Evolutionary conservation across 176 grass and related monocot species (phyloP), one percentile per base, ranked within the genome.

Genomic region (Typha latifolia): DNA sequence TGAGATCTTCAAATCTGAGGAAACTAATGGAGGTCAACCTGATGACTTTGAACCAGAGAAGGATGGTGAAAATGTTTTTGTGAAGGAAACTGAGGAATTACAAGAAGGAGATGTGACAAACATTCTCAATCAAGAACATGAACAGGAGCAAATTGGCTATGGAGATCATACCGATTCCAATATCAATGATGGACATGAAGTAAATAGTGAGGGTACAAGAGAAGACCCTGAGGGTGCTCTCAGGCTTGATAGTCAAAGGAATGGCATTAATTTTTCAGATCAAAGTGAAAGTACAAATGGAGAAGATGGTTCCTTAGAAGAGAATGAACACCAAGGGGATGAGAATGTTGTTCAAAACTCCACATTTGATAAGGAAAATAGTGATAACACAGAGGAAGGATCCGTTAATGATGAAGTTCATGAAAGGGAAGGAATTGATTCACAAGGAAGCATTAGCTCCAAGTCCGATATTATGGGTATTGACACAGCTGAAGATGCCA

Each of bases 1-100:
- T 76, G 74, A 69, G 27, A 50, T 62, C 66, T 64, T 61, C 62
- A 82, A 90, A 82, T 64, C 72, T 79, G 79, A 72, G 19, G 78
- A 89, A 79, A 61, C 29, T 62, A 24, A 24, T 14, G 26, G 21
- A 65, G 76, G 61, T 70, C 70, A 70, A 49, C 31, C 66, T n/a
- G 65, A 52, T 74, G 32, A 21, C 29, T 64, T 18, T 78, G 75
- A 27, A 3, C 20, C 7, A 62, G 79, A 82, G 13, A 84, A 73
- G 29, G 37, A 49, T 77, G 77, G 71, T 69, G 78, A 78, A 78
- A 71, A 31, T 69, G 66, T 86, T 31, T 81, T 76, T 3, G 69
- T 71, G 12, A 81, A 87, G 78, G 78, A 76, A 50, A 77, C 49
- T 57, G 69, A 29, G 48, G 64, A 87, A 43, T 76, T 69, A 20